Evolutionary conservation across 2,329 filamentous ascomycete species (phyloP).

Genomic region (Penicillium rolfsii): DNA sequence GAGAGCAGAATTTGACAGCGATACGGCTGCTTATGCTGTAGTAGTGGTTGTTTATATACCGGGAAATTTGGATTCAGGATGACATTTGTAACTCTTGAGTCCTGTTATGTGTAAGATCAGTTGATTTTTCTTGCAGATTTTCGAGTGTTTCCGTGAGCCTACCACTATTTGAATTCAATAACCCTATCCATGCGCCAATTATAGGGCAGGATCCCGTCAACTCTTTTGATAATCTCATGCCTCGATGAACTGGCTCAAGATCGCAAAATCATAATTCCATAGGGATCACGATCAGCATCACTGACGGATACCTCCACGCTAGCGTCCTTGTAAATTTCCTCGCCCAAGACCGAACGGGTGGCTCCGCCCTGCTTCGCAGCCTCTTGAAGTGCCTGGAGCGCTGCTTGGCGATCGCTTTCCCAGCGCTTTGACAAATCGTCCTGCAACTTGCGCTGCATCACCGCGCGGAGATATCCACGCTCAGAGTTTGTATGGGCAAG

Average conservation of each 20-base stretch:
- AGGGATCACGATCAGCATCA: conserved; percentile 82
- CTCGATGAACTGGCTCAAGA: conserved; percentile 6
- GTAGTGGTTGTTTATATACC: neutral
- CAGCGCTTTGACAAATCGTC: conserved; percentile 61
- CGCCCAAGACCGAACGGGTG: conserved; percentile 39
- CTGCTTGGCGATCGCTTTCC: conserved; percentile 51
- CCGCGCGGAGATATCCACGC: conserved; percentile 73
- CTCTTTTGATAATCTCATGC: neutral
- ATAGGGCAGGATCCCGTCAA: neutral
- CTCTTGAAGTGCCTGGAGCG: conserved; percentile 39
- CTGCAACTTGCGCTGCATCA: conserved; percentile 69
- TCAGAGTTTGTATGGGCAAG: conserved; percentile 95
- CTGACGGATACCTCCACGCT: conserved; percentile 72
- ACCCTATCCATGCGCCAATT: neutral
- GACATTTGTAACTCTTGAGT: neutral
- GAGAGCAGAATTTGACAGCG: neutral
- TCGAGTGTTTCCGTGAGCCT: too few relatives aligned
- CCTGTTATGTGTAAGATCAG: too few relatives aligned
- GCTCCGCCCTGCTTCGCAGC: conserved; percentile 28
- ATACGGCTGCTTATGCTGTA: neutral
- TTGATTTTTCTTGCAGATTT: too few relatives aligned
- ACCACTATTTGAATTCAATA: too few relatives aligned
- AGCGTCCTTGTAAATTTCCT: conserved; percentile 56
- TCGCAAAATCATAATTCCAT: conserved; percentile 65
- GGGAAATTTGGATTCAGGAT: neutral